Evolutionary conservation across 1,284 basidiomycete species (phyloP).

Genomic region (Trichosporon sp.): DNA sequence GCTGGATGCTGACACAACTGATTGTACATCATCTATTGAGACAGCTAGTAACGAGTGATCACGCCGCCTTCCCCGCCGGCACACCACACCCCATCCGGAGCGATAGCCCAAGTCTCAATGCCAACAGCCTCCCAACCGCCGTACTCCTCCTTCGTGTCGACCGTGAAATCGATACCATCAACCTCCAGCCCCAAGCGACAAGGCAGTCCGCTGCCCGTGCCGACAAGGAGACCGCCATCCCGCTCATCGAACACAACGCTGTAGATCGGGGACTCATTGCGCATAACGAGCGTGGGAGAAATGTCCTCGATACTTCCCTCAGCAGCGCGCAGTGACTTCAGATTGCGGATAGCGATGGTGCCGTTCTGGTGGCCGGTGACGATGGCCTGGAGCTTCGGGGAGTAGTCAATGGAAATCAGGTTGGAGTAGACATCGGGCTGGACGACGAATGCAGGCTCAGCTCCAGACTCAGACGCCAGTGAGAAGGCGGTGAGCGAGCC

Average conservation of each 20-base stretch:
- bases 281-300: conserved; percentile 56
- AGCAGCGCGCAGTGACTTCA: conserved; percentile 56
- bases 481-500: conserved; percentile 60
- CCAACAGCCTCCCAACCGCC: conserved; percentile 55
- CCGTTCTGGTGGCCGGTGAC: conserved; percentile 70
- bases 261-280: conserved; percentile 65
- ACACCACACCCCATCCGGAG: conserved; percentile 45
- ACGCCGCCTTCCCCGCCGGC: conserved; percentile 47
- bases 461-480: conserved; percentile 60
- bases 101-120: conserved; percentile 45
- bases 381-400: conserved; percentile 58
- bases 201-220: conserved; percentile 52
- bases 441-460: conserved; percentile 45
- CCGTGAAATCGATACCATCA: conserved; percentile 20
- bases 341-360: conserved; percentile 64
- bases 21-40: not conserved
- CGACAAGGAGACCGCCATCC: conserved; percentile 41
- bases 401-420: conserved; percentile 63
- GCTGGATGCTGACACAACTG: not conserved
- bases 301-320: conserved; percentile 20
- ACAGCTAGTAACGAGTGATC: conserved; percentile 42
- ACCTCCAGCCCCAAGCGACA: conserved; percentile 37
- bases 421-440: conserved; percentile 46
- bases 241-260: conserved; percentile 57
- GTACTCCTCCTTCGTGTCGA: conserved; percentile 46